These are phyloP conservation scores for Hydnomerulius pinastri DNA, from an alignment of 768 basidiomycete genomes.

Conservation along the genomic window DNA sequence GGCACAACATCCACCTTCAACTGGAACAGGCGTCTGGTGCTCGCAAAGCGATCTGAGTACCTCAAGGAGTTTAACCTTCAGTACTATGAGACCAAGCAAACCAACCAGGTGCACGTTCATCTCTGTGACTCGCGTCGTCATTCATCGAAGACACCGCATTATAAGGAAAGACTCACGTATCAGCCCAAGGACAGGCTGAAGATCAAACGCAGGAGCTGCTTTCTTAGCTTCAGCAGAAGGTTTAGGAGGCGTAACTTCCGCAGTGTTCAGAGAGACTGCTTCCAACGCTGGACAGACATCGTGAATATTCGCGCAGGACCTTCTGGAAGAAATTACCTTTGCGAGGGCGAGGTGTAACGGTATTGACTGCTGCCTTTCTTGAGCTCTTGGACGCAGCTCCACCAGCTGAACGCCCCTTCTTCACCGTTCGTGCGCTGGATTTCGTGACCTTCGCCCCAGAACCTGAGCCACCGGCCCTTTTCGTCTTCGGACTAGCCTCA, in stretches of 20 bases:
- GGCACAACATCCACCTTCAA: slow-evolving; percentile 45
- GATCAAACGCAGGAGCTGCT: slow-evolving; percentile 16
- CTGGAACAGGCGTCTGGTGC: slow-evolving; percentile 38
- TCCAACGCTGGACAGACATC: slow-evolving; percentile 5
- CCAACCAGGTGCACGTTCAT: slow-evolving; percentile 64
- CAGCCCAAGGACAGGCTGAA: slow-evolving; percentile 43
- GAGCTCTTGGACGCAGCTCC: not conserved
- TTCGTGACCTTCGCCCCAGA: slow-evolving; percentile 15
- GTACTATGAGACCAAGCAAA: slow-evolving; percentile 62
- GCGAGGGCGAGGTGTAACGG: slow-evolving; percentile 48
- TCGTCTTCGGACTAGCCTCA: slow-evolving; percentile 14
- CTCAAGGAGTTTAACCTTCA: slow-evolving; percentile 68
- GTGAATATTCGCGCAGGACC: not conserved
- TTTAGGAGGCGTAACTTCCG: slow-evolving; percentile 3
- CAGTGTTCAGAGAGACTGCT: slow-evolving; percentile 20
- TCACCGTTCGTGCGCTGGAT: slow-evolving; percentile 13
- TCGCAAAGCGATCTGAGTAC: slow-evolving; percentile 63
- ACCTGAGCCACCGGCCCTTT: slow-evolving; percentile 26
- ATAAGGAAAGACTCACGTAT: slow-evolving; percentile 47
- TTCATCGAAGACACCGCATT: not conserved
- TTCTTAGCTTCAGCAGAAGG: slow-evolving; percentile 2
- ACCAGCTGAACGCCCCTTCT: slow-evolving; percentile 39
- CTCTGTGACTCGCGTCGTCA: slow-evolving; percentile 38
- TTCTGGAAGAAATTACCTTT: slow-evolving; percentile 32
- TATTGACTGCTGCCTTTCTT: slow-evolving; percentile 24